These are phyloP conservation scores for Lecanicillium sp. DNA, from an alignment of 2,329 filamentous ascomycete genomes.

Conservation along the genomic window DNA sequence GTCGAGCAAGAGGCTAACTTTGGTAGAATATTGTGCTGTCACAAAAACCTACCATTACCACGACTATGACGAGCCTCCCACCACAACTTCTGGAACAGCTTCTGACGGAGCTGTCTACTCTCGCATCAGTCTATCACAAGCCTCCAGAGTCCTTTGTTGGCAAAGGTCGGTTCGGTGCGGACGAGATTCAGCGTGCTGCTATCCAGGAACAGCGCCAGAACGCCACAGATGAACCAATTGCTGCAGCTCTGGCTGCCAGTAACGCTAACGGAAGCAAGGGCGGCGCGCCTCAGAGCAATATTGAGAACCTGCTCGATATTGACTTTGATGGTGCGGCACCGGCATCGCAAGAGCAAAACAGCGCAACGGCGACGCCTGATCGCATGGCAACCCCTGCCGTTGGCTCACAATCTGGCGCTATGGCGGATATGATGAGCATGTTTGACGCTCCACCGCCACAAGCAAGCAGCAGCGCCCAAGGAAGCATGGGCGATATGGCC, in stretches of 20 bases:
- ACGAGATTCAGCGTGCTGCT: constrained; percentile 88
- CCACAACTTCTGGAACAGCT: constrained; percentile 79
- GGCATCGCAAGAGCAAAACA: constrained; percentile 64
- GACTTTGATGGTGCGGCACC: constrained; percentile 92
- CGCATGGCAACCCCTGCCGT: constrained; percentile 56
- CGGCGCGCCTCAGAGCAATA: constrained; percentile 59
- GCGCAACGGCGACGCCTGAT: constrained; percentile 55
- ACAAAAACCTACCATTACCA: constrained; percentile 87
- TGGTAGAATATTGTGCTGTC: constrained; percentile 76
- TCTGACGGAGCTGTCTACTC: constrained; percentile 83
- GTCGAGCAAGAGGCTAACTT: constrained; percentile 15
- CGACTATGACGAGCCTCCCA: constrained; percentile 86
- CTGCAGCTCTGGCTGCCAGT: constrained; percentile 69
- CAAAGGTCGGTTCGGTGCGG: constrained; percentile 86
- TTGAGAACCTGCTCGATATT: constrained; percentile 93
- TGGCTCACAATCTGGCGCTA: constrained; percentile 34
- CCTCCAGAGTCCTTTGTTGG: constrained; percentile 97
- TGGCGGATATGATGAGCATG: constrained; percentile 61
- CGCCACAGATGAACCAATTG: constrained; percentile 87
- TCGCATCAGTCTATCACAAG: constrained; percentile 98
- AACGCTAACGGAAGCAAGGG: constrained; percentile 53
- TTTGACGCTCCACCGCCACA: constrained; percentile 58
- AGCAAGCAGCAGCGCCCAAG: constrained; percentile 28
- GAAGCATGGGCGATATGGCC: constrained; percentile 14
- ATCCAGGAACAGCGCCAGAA: constrained; percentile 95